Evolutionary conservation across 1,284 basidiomycete genomes (phyloP).

Genomic region (Microstroma glucosiphilum): DNA sequence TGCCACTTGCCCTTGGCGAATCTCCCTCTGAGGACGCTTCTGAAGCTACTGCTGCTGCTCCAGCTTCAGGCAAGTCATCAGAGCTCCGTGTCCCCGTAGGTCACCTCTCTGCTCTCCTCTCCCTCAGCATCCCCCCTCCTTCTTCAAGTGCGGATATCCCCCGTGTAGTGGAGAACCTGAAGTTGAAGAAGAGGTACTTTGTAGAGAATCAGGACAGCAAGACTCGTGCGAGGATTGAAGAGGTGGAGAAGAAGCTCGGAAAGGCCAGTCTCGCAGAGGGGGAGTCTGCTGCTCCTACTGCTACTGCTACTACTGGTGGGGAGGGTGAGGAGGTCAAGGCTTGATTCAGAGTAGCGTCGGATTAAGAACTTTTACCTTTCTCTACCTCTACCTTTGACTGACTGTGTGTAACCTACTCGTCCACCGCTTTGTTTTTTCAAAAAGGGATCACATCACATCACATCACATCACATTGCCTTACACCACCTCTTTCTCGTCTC

Average conservation of each 20-base stretch:
- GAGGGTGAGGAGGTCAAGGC: too few relatives aligned
- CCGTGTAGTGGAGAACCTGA: slow-evolving; percentile 80
- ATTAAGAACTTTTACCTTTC: too few relatives aligned
- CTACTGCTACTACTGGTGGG: too few relatives aligned
- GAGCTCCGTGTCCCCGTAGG: slow-evolving; percentile 73
- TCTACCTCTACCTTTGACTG: too few relatives aligned
- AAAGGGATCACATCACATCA: too few relatives aligned
- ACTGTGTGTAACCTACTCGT: too few relatives aligned
- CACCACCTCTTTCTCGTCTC: too few relatives aligned
- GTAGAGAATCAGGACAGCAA: slow-evolving; percentile 60
- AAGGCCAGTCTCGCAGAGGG: background rate
- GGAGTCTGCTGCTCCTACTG: background rate
- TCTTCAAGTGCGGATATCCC: slow-evolving; percentile 69
- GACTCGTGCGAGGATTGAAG: slow-evolving; percentile 52
- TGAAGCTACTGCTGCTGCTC: slow-evolving; percentile 4
- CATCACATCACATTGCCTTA: too few relatives aligned
- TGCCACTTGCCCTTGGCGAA: slow-evolving; percentile 25
- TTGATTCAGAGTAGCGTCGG: too few relatives aligned
- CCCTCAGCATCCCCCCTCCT: slow-evolving; percentile 85
- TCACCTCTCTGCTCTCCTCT: slow-evolving; percentile 78
- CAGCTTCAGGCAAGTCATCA: slow-evolving; percentile 34
- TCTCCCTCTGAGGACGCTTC: slow-evolving; percentile 15
- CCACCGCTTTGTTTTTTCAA: too few relatives aligned
- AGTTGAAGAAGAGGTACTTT: slow-evolving; percentile 92
- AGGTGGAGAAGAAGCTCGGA: slow-evolving; percentile 39